Percentiles rank a stretch among this genome's conserved stretches.
Conservation (phyloP, 2,329 filamentous ascomycete genomes). For the Arthrobotrys iridis region DNA sequence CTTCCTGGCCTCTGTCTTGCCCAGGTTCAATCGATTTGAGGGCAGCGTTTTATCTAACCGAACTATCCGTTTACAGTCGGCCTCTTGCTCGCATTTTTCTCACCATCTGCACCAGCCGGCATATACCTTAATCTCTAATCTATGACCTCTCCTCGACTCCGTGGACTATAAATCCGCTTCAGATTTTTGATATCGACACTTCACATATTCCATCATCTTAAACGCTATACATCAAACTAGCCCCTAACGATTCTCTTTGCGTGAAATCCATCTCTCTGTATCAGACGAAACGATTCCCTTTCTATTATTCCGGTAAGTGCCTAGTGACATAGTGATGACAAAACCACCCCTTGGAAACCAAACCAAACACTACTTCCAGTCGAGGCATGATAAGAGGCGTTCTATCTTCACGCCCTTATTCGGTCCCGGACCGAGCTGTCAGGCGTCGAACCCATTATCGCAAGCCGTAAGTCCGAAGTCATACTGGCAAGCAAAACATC, state of each 20-base stretch:
- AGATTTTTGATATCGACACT: conserved; percentile 43
- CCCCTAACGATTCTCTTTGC: conserved; percentile 47
- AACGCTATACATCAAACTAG: conserved; percentile 45
- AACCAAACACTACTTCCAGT: conserved; percentile 1
- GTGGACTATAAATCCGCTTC: conserved; percentile 49
- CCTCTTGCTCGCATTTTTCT: conserved; percentile 47
- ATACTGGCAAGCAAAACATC: neutral
- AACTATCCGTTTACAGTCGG: conserved; percentile 52
- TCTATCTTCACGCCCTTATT: conserved; percentile 21
- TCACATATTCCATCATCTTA: conserved; percentile 21
- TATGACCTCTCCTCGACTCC: conserved; percentile 50
- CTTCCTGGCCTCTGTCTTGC: conserved; percentile 41
- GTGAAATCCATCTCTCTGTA: conserved; percentile 20
- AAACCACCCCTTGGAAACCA: conserved; percentile 7
- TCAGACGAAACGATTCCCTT: conserved; percentile 36
- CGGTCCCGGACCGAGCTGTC: conserved; percentile 50
- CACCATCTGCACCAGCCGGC: conserved; percentile 40
- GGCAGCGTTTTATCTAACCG: conserved; percentile 53
- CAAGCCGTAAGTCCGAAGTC: conserved; percentile 17
- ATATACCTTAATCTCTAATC: conserved; percentile 53
- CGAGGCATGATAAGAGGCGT: conserved; percentile 44
- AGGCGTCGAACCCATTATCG: conserved; percentile 21
- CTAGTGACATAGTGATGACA: conserved; percentile 25
- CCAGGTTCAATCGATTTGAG: conserved; percentile 50
- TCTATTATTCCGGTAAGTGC: conserved; percentile 32